Base-by-base conservation (phyloP, 805 yeast species). In the Nakazawaea siamensis region DNA sequence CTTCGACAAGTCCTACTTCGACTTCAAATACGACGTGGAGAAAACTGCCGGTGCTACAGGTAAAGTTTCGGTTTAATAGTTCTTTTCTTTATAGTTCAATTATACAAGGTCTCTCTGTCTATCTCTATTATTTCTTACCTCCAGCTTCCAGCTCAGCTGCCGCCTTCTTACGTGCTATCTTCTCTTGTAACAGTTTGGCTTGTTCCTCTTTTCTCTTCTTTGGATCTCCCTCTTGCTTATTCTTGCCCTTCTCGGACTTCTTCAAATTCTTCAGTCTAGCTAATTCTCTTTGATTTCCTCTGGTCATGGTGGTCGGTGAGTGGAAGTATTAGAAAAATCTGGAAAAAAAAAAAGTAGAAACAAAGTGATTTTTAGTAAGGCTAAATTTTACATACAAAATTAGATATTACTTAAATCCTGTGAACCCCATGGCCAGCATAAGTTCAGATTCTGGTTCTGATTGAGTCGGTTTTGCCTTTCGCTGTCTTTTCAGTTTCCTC, bases 201-300 rank as follows among this genome's bases (percentile, higher is more conserved):
- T 90, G 95, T 29, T 66, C 71, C 55, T 90, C 95, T 76, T 77
- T 70, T 53, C 97, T 68, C 55, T 85, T 83, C 45, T 69, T 69
- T 25, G 95, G 90, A 53, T 86, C 95, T 18, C 97, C 97, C 6
- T 64, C 69, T 50, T 74, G 75, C 63, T 85, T 83, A 62, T 80
- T 80, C 41, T 70, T 67, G 21, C 60, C 63, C 29, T 73, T 80
- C 43, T 75, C 78, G 50, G 72, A 79, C 59, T 90, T 90, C 66
- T 90, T 92, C 56, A 64, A 55, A 60, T 84, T 85, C 63, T 84
- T 90, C 41, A 78, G 84, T 54, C 98, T 73, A 21, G 97, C 97
- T 48, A 83, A 70, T 27, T 90, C 98, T 58, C 98, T 74, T 62
- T 92, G 97, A 58, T 90, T 92, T 21, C 98, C 98, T 66, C 98